Evolutionary conservation across 129 eudicot species (phyloP).

Genomic region (Lactuca saligna): DNA sequence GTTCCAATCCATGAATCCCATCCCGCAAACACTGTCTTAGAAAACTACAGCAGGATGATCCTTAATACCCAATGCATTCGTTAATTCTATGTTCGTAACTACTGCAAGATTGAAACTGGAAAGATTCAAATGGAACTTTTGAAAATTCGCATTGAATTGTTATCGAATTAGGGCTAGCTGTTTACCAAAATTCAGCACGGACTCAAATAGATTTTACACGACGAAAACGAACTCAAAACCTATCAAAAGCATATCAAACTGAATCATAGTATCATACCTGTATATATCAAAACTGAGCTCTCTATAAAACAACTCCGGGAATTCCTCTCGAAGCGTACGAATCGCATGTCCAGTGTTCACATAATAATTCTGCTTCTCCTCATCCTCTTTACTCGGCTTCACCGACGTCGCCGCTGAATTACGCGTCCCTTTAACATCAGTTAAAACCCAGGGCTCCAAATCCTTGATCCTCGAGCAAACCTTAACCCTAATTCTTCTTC

Average conservation of each 20-base stretch:
- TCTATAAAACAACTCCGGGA: slow-evolving; percentile 56
- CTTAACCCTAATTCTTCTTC: slow-evolving; percentile 28
- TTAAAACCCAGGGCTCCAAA: slow-evolving; percentile 48
- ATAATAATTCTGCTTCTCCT: slow-evolving; percentile 67
- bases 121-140: background rate
- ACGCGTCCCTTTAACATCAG: slow-evolving; percentile 21
- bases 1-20: background rate
- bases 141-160: background rate
- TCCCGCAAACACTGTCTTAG: background rate
- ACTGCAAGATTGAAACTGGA: too few species aligned
- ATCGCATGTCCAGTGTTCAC: slow-evolving; percentile 78
- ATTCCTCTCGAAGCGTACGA: slow-evolving; percentile 78
- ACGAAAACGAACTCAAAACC: background rate
- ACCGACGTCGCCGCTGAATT: slow-evolving; percentile 41
- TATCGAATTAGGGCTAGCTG: slow-evolving; percentile 2
- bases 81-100: background rate
- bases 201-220: background rate
- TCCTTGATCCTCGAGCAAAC: slow-evolving; percentile 56
- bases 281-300: slow-evolving; percentile 65
- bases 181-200: background rate
- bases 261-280: slow-evolving; percentile 52
- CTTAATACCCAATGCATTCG: background rate
- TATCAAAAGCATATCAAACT: background rate
- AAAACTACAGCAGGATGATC: background rate
- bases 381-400: slow-evolving; percentile 51